These are phyloP conservation scores for Colletotrichum sp. DNA, from an alignment of 2,329 filamentous ascomycete species.

Conservation along the genomic window DNA sequence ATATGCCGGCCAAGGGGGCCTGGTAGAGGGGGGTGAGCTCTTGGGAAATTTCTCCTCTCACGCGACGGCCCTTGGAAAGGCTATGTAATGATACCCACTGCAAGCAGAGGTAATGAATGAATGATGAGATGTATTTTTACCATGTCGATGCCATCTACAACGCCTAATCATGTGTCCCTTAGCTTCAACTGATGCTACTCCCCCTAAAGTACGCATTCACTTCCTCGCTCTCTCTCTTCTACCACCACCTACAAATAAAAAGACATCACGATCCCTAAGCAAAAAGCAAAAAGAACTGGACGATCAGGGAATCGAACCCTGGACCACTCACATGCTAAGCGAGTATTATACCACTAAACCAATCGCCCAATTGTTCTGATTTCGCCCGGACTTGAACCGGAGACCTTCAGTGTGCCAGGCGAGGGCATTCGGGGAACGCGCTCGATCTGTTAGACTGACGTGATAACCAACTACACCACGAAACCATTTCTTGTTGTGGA, in stretches of 20 bases:
- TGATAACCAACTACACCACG: constrained; percentile 51
- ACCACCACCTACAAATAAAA: fast-evolving
- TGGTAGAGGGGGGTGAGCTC: not conserved
- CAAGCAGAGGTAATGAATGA: constrained; percentile 10
- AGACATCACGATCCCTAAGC: fast-evolving
- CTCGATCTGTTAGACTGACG: constrained; percentile 48
- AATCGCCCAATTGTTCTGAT: constrained; percentile 1
- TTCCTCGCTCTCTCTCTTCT: not conserved
- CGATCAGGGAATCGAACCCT: constrained; percentile 14
- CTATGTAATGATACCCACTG: constrained; percentile 17
- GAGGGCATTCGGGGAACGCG: not conserved
- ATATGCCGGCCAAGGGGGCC: constrained; percentile 10
- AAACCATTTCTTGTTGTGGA: not conserved
- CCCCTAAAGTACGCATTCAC: not conserved
- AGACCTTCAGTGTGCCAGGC: constrained; percentile 9
- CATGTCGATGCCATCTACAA: not conserved
- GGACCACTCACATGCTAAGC: constrained; percentile 16
- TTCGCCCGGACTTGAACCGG: constrained; percentile 13
- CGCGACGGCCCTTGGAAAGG: not conserved
- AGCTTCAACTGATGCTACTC: no score
- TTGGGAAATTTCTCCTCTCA: constrained; percentile 2
- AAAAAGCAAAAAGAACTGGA: not conserved
- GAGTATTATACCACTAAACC: constrained; percentile 20
- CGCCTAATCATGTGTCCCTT: fast-evolving
- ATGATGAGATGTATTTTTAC: not conserved